Evolutionary conservation across 164 flowering plant genomes (phyloP).

Genomic region (Macadamia integrifolia): DNA sequence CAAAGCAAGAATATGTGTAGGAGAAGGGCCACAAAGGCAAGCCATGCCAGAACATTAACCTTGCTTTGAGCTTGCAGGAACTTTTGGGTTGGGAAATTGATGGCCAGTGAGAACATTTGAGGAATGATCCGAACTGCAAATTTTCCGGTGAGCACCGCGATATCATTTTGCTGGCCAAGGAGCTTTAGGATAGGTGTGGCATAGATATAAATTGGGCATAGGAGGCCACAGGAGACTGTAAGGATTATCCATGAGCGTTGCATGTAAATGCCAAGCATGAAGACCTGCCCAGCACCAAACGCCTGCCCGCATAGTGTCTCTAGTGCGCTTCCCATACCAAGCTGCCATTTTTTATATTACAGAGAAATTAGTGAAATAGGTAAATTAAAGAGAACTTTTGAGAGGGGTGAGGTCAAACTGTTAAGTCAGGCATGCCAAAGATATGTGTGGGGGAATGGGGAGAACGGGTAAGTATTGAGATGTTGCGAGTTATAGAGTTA

Average conservation of each 20-base stretch:
- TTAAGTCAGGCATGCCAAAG: too few relatives aligned
- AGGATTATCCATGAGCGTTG: constrained; percentile 86
- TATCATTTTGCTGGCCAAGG: constrained; percentile 57
- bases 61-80: constrained; percentile 87
- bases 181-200: constrained; percentile 56
- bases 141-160: constrained; percentile 61
- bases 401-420: too few relatives aligned
- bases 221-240: constrained; percentile 31
- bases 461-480: too few relatives aligned
- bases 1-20: constrained; percentile 39
- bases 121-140: constrained; percentile 66
- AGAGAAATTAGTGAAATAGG: neutral
- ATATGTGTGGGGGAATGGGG: too few relatives aligned
- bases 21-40: constrained; percentile 44
- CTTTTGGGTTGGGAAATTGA: constrained; percentile 76
- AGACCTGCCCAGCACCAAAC: constrained; percentile 73
- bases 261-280: constrained; percentile 77
- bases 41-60: constrained; percentile 54
- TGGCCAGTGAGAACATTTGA: constrained; percentile 76
- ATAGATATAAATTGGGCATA: constrained; percentile 56
- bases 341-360: constrained; percentile 28
- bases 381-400: neutral
- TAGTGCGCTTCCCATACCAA: constrained; percentile 91
- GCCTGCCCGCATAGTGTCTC: constrained; percentile 95
- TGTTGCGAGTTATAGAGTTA: too few relatives aligned